Percentiles rank a stretch among this genome's conserved stretches.
Conservation (phyloP, 352 stramenopile species). For the Globisporangium apiculatum region DNA sequence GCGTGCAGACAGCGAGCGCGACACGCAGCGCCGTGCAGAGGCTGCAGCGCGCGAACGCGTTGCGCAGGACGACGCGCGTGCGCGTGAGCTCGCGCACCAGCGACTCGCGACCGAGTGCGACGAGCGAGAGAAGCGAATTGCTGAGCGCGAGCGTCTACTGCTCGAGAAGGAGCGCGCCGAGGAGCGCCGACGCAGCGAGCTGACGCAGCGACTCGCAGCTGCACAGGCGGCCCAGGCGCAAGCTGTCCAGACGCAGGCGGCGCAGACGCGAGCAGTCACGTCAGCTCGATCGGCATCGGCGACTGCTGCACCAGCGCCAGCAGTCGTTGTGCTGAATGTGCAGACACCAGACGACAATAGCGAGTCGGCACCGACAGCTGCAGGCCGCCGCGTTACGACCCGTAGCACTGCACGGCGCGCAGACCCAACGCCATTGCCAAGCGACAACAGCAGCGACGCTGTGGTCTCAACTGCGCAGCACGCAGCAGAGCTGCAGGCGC, state of each 20-base stretch:
- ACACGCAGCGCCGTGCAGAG: slow-evolving; percentile 22
- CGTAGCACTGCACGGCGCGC: too few species aligned
- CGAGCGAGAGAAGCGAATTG: slow-evolving; percentile 40
- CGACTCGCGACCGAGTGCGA: slow-evolving; percentile 46
- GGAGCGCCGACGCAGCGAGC: slow-evolving; percentile 18
- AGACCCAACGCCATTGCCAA: background rate
- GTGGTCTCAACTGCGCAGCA: slow-evolving; percentile 47
- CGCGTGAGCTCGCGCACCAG: slow-evolving; percentile 23
- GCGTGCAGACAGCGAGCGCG: slow-evolving; percentile 31
- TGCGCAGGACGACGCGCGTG: slow-evolving; percentile 31
- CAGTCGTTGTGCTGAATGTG: slow-evolving; percentile 58
- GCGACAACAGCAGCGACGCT: background rate
- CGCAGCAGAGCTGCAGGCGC: slow-evolving; percentile 40
- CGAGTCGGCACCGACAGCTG: slow-evolving; percentile 6
- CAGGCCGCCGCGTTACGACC: slow-evolving; percentile 4
- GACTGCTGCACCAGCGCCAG: slow-evolving; percentile 16
- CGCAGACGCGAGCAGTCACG: background rate
- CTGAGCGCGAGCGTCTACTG: slow-evolving; percentile 38
- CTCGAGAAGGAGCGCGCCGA: slow-evolving; percentile 36
- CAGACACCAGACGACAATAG: slow-evolving; percentile 29
- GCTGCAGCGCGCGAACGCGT: slow-evolving; percentile 24
- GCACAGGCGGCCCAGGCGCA: background rate
- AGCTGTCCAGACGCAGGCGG: background rate
- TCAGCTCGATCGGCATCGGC: background rate
- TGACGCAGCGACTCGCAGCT: slow-evolving; percentile 2